Evolutionary conservation across 805 yeast genomes (phyloP), one percentile per base, ranked within the genome.

Genomic region (Maudiozyma bulderi): DNA sequence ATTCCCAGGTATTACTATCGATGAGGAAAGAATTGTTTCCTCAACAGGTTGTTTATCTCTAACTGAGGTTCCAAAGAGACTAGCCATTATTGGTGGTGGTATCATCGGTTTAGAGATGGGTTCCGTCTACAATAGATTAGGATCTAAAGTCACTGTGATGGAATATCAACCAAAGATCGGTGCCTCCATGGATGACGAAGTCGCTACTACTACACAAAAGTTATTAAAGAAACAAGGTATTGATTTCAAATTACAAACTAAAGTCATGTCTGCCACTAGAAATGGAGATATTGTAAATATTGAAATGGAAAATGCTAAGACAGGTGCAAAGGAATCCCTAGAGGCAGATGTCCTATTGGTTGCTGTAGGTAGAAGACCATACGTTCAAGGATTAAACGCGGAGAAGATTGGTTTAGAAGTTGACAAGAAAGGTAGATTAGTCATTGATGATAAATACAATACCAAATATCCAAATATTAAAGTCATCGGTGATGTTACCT

Each of bases 71-170:
- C 99, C 99, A 66, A 89, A 93, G 77, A 82, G 77, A 68, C 64
- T 93, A 65, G 84, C 91, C 58, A 82, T 93, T 72, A 91, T 93
- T 62, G 99, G 99, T 68, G 99, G 96, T 73, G 99, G 99, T 77
- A 91, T 93, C 74, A 93, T 93, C 68, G 99, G 99, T 65, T 80
- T 93, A 59, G 99, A 93, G 76, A 93, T 93, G 96, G 99, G 96
- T 55, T 90, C 98, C 29, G 99, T 93, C 44, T 93, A 95, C 84
- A 74, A 90, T 51, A 82, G 99, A 73, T 74, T 93, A 62, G 99
- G 99, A 43, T 74, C 96, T 41, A 89, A 93, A 74, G 99, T 93
- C 55, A 91, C 97, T 42, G 84, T 93, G 49, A 73, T 93, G 52
- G 99, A 93, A 77, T 93, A 79, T 81, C 87, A 83, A 70, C 75